Conservation (phyloP, 1,139 yeast genomes). For the Fermentozyma sake region DNA sequence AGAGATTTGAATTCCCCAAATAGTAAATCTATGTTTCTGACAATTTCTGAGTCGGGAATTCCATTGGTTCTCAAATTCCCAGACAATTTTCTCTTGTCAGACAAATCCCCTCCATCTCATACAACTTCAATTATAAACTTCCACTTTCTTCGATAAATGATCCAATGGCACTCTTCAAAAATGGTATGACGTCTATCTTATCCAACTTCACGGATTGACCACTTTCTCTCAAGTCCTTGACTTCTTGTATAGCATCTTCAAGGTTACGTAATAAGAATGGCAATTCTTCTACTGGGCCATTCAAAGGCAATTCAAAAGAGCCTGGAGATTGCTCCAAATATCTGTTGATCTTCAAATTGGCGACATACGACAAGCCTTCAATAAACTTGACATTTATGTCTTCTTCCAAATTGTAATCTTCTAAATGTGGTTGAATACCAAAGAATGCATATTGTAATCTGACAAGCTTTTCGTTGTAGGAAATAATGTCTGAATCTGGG, state of each 20-base stretch:
- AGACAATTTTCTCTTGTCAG: too few relatives aligned
- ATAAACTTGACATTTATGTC: slow-evolving; percentile 54
- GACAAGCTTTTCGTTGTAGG: slow-evolving; percentile 62
- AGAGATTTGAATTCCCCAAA: too few relatives aligned
- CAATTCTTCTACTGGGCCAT: slow-evolving; percentile 39
- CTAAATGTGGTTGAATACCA: slow-evolving; percentile 58
- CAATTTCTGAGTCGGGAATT: too few relatives aligned
- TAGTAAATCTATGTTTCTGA: too few relatives aligned
- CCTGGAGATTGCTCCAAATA: slow-evolving; percentile 19
- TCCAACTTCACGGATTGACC: slow-evolving; percentile 26
- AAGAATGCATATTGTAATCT: slow-evolving; percentile 78
- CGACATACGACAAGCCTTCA: slow-evolving; percentile 63
- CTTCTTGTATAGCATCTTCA: slow-evolving; percentile 52
- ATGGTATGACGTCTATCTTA: slow-evolving; percentile 41
- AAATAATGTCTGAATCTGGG: slow-evolving; percentile 52
- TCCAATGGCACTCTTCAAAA: slow-evolving; percentile 31
- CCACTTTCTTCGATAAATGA: slow-evolving; percentile 13
- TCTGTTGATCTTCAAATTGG: slow-evolving; percentile 56
- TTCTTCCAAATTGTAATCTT: slow-evolving; percentile 41
- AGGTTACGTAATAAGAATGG: slow-evolving; percentile 42
- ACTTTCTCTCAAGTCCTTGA: slow-evolving; percentile 37
- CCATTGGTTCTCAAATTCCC: too few relatives aligned
- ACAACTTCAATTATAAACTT: too few relatives aligned
- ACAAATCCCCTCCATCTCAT: too few relatives aligned
- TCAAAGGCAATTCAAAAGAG: slow-evolving; percentile 26